phyloP scores from a whole-genome alignment of 2,329 filamentous ascomycete genomes.

The Cercospora canescens region DNA sequence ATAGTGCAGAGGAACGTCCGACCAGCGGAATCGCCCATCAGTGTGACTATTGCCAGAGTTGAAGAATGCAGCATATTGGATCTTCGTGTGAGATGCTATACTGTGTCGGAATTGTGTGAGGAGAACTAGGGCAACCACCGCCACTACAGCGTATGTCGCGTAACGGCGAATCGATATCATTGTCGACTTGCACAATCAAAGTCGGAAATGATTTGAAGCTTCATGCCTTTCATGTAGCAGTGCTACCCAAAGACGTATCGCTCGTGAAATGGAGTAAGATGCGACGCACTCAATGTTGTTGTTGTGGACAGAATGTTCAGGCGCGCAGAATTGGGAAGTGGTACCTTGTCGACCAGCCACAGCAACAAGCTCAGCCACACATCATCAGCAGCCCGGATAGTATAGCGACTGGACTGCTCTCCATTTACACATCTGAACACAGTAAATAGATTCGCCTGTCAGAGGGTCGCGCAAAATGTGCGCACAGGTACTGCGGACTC shows the following conservation, averaged over 20 bases:
- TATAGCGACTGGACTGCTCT: no score
- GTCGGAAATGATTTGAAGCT: neutral
- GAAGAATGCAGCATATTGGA: slow-evolving; percentile 21
- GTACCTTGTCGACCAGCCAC: neutral
- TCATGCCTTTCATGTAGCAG: neutral
- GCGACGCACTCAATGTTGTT: neutral
- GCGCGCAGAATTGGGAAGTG: neutral
- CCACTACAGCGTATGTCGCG: slow-evolving; percentile 37
- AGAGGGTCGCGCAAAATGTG: no score
- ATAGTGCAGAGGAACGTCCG: slow-evolving; percentile 41
- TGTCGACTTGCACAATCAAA: neutral
- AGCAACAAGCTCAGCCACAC: neutral
- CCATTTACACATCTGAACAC: no score
- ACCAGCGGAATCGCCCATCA: slow-evolving; percentile 40
- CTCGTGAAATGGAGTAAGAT: neutral
- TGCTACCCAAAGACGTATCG: neutral
- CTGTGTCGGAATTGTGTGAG: slow-evolving; percentile 38
- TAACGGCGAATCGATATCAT: slow-evolving; percentile 45
- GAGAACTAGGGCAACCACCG: slow-evolving; percentile 38
- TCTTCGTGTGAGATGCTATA: slow-evolving; percentile 19
- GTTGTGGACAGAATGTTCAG: neutral
- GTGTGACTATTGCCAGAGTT: slow-evolving; percentile 11
- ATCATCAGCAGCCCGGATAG: neutral
- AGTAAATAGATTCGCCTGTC: no score
- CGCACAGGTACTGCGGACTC: no score